Percentiles rank a stretch among this genome's conserved stretches.
phyloP scores from a whole-genome alignment of 129 eudicot species.

The Flaveria trinervia region DNA sequence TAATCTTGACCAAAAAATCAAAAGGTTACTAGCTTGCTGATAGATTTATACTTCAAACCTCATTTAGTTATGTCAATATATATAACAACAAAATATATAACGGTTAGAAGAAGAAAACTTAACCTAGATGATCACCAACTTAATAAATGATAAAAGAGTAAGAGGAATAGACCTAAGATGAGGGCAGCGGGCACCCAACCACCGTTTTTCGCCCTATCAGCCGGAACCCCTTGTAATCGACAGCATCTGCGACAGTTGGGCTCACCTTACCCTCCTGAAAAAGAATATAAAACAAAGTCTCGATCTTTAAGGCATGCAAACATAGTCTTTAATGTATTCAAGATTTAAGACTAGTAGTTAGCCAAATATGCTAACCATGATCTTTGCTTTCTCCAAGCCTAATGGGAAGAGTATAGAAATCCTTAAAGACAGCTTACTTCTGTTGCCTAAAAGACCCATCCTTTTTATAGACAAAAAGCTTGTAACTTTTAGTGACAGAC shows the following conservation, averaged over 20 bases:
- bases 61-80: not conserved
- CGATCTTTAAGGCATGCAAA: not conserved
- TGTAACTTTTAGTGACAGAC: conserved; percentile 41
- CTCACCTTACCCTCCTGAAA: conserved; percentile 69
- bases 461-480: conserved; percentile 62
- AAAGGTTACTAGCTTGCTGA: not conserved
- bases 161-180: conserved; percentile 61
- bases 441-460: conserved; percentile 21
- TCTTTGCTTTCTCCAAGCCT: conserved; percentile 18
- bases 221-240: conserved; percentile 82
- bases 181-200: conserved; percentile 97
- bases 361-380: conserved; percentile 41
- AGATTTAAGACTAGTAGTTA: conserved; percentile 7
- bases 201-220: conserved; percentile 79
- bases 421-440: conserved; percentile 16
- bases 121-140: no score
- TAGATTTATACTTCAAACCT: not conserved
- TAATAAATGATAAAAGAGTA: conserved; percentile 6
- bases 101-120: not conserved
- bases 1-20: not conserved
- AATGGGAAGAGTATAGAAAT: conserved; percentile 23
- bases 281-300: not conserved
- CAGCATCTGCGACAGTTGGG: conserved; percentile 64
- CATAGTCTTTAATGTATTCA: not conserved
- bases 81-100: not conserved